phyloP scores from a whole-genome alignment of 768 basidiomycete species.

The Rhizopogon vinicolor region DNA sequence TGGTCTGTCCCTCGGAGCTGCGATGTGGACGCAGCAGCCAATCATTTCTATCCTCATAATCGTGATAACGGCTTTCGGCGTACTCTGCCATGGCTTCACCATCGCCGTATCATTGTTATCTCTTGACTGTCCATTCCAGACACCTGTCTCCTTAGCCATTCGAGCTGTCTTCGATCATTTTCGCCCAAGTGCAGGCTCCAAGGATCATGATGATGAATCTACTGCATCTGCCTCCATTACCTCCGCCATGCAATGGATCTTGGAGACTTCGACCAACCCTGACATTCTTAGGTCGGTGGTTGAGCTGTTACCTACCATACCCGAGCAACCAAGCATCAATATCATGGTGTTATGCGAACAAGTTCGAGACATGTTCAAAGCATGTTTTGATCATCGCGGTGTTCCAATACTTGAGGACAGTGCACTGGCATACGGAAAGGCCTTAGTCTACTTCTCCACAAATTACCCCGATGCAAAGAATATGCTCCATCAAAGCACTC shows the following conservation, averaged over 20 bases:
- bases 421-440: background rate
- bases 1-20: too few species aligned
- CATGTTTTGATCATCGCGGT: background rate
- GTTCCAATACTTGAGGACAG: background rate
- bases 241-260: conserved; percentile 1
- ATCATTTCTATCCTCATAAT: conserved; percentile 1
- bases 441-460: background rate
- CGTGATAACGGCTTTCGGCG: background rate
- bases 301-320: conserved; percentile 2
- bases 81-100: conserved; percentile 5
- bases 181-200: too few species aligned
- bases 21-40: background rate
- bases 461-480: rapidly evolving
- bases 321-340: too few species aligned
- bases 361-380: background rate
- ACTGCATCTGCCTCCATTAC: too few species aligned
- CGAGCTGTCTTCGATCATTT: background rate
- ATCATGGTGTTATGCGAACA: background rate
- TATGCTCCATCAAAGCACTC: background rate
- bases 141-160: background rate
- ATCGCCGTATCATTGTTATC: conserved; percentile 2
- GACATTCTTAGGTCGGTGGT: conserved; percentile 2
- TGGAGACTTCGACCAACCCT: conserved; percentile 10
- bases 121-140: conserved; percentile 7
- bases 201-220: too few species aligned